These are phyloP conservation scores for Xylaria cubensis DNA, from an alignment of 495 filamentous ascomycete genomes.

Conservation along the genomic window DNA sequence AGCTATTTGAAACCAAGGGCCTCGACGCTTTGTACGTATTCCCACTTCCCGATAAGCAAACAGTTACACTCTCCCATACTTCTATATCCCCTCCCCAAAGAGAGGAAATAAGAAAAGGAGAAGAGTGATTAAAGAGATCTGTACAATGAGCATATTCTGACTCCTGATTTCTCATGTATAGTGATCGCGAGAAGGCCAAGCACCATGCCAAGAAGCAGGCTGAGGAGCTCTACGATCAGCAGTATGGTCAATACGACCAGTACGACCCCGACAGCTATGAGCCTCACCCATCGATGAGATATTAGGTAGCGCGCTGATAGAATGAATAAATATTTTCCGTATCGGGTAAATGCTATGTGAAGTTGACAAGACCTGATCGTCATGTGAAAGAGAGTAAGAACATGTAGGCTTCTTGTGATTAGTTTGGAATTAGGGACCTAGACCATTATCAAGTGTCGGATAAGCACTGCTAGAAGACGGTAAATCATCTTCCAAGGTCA, in stretches of 20 bases:
- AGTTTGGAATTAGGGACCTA: neutral
- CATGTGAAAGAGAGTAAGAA: no score
- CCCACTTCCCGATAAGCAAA: neutral
- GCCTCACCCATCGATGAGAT: constrained; percentile 33
- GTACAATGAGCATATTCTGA: neutral
- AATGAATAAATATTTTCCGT: neutral
- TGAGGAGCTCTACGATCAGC: constrained; percentile 65
- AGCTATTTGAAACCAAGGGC: constrained; percentile 79
- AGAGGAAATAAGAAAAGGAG: no score
- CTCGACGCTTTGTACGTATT: constrained; percentile 55
- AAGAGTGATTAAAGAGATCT: neutral
- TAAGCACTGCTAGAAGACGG: neutral
- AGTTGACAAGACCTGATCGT: no score
- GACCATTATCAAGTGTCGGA: neutral
- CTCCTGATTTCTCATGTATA: neutral
- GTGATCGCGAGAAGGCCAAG: constrained; percentile 69
- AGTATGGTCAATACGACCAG: constrained; percentile 58
- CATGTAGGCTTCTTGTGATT: no score
- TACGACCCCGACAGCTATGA: constrained; percentile 50
- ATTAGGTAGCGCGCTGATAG: constrained; percentile 29
- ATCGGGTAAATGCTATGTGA: no score
- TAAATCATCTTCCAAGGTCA: neutral
- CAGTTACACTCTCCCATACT: neutral
- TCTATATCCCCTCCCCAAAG: neutral
- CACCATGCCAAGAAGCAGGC: constrained; percentile 70